Base-by-base conservation (phyloP, 495 filamentous ascomycete species). In the Alectoria sarmentosa region DNA sequence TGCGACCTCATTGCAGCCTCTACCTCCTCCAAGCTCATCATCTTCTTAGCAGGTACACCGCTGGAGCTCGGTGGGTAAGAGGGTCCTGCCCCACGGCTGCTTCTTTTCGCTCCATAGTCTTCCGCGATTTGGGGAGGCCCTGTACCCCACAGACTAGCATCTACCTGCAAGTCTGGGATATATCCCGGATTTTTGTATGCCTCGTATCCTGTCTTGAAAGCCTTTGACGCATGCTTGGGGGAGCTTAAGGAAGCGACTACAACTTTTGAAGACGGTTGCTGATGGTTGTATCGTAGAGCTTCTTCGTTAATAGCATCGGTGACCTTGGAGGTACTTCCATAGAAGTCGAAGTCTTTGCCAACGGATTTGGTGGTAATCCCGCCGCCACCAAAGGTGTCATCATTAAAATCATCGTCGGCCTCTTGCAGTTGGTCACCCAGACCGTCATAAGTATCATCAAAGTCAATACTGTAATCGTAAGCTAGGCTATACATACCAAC, bases 361-460 rank as follows among this genome's bases (percentile, higher is more conserved):
- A 93, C 83, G 19, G 76, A 73, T 71, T 83, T 69, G 14, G 72
- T 66, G 63, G 73, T 74, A 65, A 69, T 39, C 46, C 72, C 73
- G 17, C 72, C 80, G 60, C 73, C 78, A 63, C 94, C 94, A 70
- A 99, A 99, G n/a, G 94, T 99, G 73, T 96, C 95, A 70, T 97
- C 91, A 75, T 99, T 99, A 81, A 97, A 91, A 49, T 82, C 91
- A 78, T 99, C 94, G 69, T 92, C 89, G 23, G 90, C 89, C 71
- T 98, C 92, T 69, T 96, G 88, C 38, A 99, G 84, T 73, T 90
- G 86, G 74, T 96, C 90, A 5, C 92, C 94, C 28, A 98, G 80
- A 3, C 94, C 94, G 76, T 99, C 95, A 73, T 99, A 98, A 37
- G 94, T 98, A 70, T 99, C 94, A 69, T 98, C 94, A 68, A 98